Evolutionary conservation across 352 stramenopile species (phyloP).

Genomic region (Pythium plurisporium): DNA sequence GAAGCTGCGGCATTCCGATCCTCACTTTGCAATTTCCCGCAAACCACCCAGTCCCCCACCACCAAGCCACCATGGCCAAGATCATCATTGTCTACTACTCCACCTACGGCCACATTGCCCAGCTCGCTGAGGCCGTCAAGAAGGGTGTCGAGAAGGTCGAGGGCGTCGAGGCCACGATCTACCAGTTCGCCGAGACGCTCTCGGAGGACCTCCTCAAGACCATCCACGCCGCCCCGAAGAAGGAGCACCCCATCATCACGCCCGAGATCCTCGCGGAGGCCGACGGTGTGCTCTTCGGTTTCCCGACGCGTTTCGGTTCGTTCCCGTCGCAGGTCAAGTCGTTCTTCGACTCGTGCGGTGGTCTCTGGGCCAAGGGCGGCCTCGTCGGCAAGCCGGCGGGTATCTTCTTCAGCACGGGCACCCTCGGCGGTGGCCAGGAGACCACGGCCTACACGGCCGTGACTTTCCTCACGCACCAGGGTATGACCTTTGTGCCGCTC

Average conservation of each 20-base stretch:
- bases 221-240: conserved; percentile 67
- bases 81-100: conserved; percentile 76
- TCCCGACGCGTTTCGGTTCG: conserved; percentile 82
- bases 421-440: conserved; percentile 83
- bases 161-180: conserved; percentile 48
- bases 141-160: conserved; percentile 52
- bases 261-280: conserved; percentile 45
- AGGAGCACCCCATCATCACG: conserved; percentile 49
- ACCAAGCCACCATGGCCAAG: conserved; percentile 35
- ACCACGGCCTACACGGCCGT: conserved; percentile 79
- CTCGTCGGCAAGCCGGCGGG: conserved; percentile 86
- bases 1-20: not conserved
- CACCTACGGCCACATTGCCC: conserved; percentile 72
- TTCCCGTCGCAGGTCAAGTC: conserved; percentile 86
- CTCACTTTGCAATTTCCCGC: conserved; percentile 21
- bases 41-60: conserved; percentile 7
- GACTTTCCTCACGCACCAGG: conserved; percentile 88
- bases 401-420: conserved; percentile 86
- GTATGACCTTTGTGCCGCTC: conserved; percentile 89
- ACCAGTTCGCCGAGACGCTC: conserved; percentile 70
- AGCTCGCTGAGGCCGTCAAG: conserved; percentile 55
- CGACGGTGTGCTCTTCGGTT: conserved; percentile 84
- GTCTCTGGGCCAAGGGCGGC: conserved; percentile 75
- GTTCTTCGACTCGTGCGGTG: conserved; percentile 85
- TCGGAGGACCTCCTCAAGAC: conserved; percentile 58